These are phyloP conservation scores for Pisolithus marmoratus DNA, from an alignment of 768 basidiomycete species.

Conservation along the genomic window DNA sequence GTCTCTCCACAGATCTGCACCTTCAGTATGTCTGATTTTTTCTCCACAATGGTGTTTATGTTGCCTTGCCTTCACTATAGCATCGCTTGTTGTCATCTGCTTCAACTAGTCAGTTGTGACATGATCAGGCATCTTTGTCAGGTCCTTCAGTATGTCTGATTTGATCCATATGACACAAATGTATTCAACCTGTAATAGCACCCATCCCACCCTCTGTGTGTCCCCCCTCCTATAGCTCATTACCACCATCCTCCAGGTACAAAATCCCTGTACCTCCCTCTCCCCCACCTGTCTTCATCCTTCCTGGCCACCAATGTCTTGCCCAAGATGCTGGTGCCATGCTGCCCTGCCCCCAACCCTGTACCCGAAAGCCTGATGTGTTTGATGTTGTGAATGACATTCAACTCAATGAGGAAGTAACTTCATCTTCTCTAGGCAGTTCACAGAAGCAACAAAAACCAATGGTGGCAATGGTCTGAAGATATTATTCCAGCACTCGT, in stretches of 20 bases:
- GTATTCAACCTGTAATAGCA: too few species aligned
- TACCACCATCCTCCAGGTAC: not conserved
- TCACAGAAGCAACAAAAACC: not conserved
- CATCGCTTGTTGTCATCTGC: too few species aligned
- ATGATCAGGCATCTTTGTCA: too few species aligned
- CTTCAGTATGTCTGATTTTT: too few species aligned
- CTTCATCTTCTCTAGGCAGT: not conserved
- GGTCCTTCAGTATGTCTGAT: too few species aligned
- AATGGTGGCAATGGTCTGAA: not conserved
- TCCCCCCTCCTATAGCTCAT: not conserved
- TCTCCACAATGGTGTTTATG: too few species aligned
- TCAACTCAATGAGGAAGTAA: too few species aligned
- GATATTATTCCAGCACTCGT: not conserved
- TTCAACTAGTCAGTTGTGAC: not conserved
- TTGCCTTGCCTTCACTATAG: too few species aligned
- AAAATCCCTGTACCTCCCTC: not conserved
- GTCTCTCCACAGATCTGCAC: too few species aligned
- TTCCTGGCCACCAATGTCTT: not conserved
- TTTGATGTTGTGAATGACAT: not conserved
- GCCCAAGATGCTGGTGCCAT: not conserved
- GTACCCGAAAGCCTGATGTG: too few species aligned
- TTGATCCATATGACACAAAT: too few species aligned
- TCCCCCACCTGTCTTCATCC: not conserved
- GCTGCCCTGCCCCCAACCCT: not conserved
- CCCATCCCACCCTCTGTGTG: not conserved